Evolutionary conservation across 2,329 filamentous ascomycete species (phyloP), one percentile per base, ranked within the genome.

Genomic region (Pseudogymnoascus sp.): DNA sequence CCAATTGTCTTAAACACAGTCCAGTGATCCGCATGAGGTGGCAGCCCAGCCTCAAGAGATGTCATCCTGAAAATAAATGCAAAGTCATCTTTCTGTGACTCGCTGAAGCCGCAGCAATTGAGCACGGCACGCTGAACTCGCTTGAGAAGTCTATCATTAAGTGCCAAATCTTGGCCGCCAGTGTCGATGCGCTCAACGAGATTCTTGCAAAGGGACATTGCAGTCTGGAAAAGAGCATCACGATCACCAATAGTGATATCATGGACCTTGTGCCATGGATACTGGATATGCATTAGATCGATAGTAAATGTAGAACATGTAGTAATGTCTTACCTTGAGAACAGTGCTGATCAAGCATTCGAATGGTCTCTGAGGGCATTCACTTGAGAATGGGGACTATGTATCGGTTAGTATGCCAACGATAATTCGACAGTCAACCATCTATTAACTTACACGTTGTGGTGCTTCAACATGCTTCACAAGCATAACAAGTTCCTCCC

Each of bases 401-500:
- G 19, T 35, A 8, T 50, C 26, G 67, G 62, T 69, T 64, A 62
- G 44, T 60, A 17, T 42, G 15, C 3, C 17, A 53, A 53, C 6
- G 26, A 8, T 28, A 31, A n/a, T 10, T 13, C 4, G 10, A 19
- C 50, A 13, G 6, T 19, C 47, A 28, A n/a, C 23, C 13, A 28
- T 15, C 28, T 53, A 11, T 63, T 5, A 19, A 80, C 83, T 77
- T 76, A 87, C 85, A n/a, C 85, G 81, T 64, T 82, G 78, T 2
- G 84, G 83, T 1, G 80, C 78, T 69, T 88, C 84, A 2, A 84
- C 83, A 71, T 87, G 84, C 75, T 87, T 87, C 63, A 82, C 76
- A 9, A 88, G 77, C 82, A 87, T 83, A 0, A 80, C 78, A 77
- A 88, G 79, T 73, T 88, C 85, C 71, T 88, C 86, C 26, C 79